These are phyloP conservation scores for Citrullus mucosospermus DNA, from an alignment of 306 rosid genomes.

Conservation along the genomic window DNA sequence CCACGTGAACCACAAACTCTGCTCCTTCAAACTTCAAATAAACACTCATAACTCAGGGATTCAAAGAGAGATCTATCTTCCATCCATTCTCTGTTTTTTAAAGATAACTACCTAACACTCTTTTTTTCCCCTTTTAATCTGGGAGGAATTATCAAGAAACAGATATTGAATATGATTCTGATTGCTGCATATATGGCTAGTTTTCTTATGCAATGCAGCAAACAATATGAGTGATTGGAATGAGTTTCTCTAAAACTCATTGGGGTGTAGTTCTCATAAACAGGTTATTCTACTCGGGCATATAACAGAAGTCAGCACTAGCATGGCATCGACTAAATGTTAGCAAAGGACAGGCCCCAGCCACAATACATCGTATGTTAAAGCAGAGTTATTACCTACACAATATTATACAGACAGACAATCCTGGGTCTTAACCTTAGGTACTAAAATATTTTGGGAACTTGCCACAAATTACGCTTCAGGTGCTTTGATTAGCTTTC, in stretches of 20 bases:
- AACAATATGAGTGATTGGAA: background rate
- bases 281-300: background rate
- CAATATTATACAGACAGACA: background rate
- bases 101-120: too few relatives aligned
- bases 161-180: background rate
- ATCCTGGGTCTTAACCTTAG: background rate
- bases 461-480: background rate
- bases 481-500: conserved; percentile 4
- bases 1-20: conserved; percentile 6
- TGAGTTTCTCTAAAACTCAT: background rate
- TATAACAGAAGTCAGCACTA: background rate
- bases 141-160: background rate
- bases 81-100: background rate
- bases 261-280: background rate
- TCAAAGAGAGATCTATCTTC: background rate
- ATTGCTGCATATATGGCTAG: background rate
- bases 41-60: background rate
- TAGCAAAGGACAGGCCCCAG: background rate
- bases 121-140: background rate
- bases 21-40: background rate
- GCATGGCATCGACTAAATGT: background rate
- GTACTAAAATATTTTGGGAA: background rate
- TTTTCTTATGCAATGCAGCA: background rate
- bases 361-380: background rate
- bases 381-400: background rate